Conservation (phyloP, 352 stramenopile genomes). For the Globisporangium paddicum region DNA sequence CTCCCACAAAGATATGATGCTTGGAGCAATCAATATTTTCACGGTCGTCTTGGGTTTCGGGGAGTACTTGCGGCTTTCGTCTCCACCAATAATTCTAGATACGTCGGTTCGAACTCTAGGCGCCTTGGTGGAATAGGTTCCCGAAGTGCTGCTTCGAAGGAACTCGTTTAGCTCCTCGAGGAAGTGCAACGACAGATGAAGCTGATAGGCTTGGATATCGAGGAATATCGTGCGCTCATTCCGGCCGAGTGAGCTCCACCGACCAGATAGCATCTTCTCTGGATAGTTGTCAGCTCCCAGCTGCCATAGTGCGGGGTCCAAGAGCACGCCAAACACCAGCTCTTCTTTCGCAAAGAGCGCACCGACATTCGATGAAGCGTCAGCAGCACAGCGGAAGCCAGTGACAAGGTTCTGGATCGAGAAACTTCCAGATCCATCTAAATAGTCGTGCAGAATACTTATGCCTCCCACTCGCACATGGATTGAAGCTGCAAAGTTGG, state of each 20-base stretch:
- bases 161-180: slow-evolving; percentile 32
- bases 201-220: slow-evolving; percentile 66
- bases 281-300: slow-evolving; percentile 63
- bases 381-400: slow-evolving; percentile 24
- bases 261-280: slow-evolving; percentile 55
- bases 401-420: slow-evolving; percentile 62
- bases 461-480: slow-evolving; percentile 59
- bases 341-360: slow-evolving; percentile 29
- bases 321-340: slow-evolving; percentile 61
- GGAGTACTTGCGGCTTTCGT: slow-evolving; percentile 5
- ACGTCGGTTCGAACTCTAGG: background rate
- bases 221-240: slow-evolving; percentile 49
- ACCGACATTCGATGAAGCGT: background rate
- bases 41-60: slow-evolving; percentile 22
- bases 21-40: slow-evolving; percentile 68
- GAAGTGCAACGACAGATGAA: slow-evolving; percentile 56
- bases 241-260: slow-evolving; percentile 38
- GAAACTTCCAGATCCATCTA: slow-evolving; percentile 25
- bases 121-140: background rate
- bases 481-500: slow-evolving; percentile 25
- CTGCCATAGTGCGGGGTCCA: slow-evolving; percentile 69
- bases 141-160: background rate
- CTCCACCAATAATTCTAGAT: background rate
- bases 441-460: slow-evolving; percentile 21
- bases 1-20: slow-evolving; percentile 58